Evolutionary conservation across 306 rosid species (phyloP).

Genomic region (Crotalaria pallida): DNA sequence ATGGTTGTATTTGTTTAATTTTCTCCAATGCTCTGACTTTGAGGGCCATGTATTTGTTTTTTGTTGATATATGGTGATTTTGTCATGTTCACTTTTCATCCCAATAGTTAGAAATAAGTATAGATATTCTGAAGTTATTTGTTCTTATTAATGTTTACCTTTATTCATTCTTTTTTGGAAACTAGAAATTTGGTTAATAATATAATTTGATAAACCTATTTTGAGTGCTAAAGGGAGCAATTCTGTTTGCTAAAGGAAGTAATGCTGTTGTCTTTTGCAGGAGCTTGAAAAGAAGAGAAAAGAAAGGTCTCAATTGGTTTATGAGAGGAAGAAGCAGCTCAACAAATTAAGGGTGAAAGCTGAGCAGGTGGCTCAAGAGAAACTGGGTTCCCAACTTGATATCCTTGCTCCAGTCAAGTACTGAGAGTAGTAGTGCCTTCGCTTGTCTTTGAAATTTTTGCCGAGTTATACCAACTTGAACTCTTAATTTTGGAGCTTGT

Average conservation of each 20-base stretch:
- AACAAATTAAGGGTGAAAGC: conserved; percentile 61
- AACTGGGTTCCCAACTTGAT: conserved; percentile 59
- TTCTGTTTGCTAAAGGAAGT: neutral
- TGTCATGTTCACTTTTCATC: no score
- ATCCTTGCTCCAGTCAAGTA: conserved; percentile 62
- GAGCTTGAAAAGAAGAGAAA: conserved; percentile 79
- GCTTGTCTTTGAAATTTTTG: conserved; percentile 13
- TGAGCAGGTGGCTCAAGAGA: conserved; percentile 60
- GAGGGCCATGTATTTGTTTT: conserved; percentile 9
- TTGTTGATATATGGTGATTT: no score
- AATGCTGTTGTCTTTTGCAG: conserved; percentile 11
- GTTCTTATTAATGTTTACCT: neutral
- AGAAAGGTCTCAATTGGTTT: conserved; percentile 49
- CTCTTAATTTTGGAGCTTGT: conserved; percentile 20
- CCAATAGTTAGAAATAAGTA: no score
- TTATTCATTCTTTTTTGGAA: neutral
- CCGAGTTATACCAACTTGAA: conserved; percentile 7
- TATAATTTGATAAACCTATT: neutral
- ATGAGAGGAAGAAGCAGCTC: conserved; percentile 76
- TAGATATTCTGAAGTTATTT: no score
- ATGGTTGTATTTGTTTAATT: neutral
- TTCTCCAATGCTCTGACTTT: conserved; percentile 10
- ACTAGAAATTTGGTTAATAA: neutral
- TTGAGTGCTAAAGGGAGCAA: neutral
- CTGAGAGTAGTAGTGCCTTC: conserved; percentile 30